Evolutionary conservation across 345 rosid genomes (phyloP), one percentile per base, ranked within the genome.

Genomic region (Draba incana): DNA sequence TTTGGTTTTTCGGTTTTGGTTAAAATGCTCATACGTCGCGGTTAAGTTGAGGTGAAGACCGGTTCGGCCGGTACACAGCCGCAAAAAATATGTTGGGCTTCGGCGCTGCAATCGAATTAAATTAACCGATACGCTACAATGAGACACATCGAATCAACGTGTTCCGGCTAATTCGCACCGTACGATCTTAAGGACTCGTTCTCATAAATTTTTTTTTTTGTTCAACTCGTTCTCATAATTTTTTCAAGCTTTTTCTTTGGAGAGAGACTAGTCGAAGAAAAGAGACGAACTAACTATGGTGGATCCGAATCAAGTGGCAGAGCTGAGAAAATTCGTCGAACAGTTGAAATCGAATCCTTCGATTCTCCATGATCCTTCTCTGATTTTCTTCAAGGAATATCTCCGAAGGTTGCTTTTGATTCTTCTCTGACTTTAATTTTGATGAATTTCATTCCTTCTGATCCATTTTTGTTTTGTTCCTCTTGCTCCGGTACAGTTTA

Each of bases 311-410:
- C 66, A 72, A 35, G 51, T 84, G 15, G 71, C 79, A 46, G 88
- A 84, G 55, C 80, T 84, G 27, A 76, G 78, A 75, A 75, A 27
- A 12, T 77, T 86, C 77, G 59, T 89, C 2, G 69, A 79, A 8
- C 76, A 56, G 30, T 85, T 95, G 84, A 80, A 82, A 74, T 79
- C 72, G n/a, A 68, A 87, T 57, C 92, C 90, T 59, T 78, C 91
- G 8, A 69, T 86, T 77, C 80, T 92, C 66, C 81, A 84, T 46
- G 71, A 80, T 25, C 88, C 98, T 39, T 81, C 79, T 68, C 79
- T 92, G 35, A 23, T 72, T 35, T 89, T 89, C 89, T 86, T 88
- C 88, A 89, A 81, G 54, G 69, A 84, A 2, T 86, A 83, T 71
- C 90, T 90, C 55, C 73, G 63, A 41, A 84, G 95, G 98, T 86